phyloP scores from a whole-genome alignment of 371 early-diverging fungal genomes.

The Mucor plumbeus region DNA sequence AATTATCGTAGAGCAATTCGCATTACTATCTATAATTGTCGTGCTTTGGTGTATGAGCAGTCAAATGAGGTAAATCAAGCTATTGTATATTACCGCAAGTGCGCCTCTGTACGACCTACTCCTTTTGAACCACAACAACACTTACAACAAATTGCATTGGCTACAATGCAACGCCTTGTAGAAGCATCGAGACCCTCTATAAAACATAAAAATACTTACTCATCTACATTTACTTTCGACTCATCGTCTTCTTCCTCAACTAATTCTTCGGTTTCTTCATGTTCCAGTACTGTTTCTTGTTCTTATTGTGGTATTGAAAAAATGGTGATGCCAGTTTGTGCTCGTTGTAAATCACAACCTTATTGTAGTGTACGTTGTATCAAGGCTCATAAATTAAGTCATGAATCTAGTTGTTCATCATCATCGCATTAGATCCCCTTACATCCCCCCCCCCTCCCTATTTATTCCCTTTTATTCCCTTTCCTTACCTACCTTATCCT shows the following conservation, averaged over 20 bases:
- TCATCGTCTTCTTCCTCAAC: slow-evolving; percentile 14
- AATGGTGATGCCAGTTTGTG: slow-evolving; percentile 29
- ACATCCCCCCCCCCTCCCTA: background rate
- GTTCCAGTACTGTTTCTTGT: slow-evolving; percentile 2
- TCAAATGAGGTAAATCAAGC: slow-evolving; percentile 34
- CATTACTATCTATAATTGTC: slow-evolving; percentile 47
- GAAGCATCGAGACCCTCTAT: slow-evolving; percentile 9
- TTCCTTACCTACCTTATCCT: background rate
- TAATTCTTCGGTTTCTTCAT: slow-evolving; percentile 10
- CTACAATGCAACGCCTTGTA: slow-evolving; percentile 21
- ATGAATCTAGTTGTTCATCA: slow-evolving; percentile 14
- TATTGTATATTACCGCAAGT: slow-evolving; percentile 34
- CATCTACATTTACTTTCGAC: slow-evolving; percentile 14
- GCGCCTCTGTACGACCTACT: slow-evolving; percentile 33
- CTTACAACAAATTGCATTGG: slow-evolving; percentile 24
- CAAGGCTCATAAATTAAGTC: slow-evolving; percentile 24
- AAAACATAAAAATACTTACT: slow-evolving; percentile 11
- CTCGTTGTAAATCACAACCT: slow-evolving; percentile 27
- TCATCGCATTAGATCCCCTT: slow-evolving; percentile 1
- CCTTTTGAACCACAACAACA: slow-evolving; percentile 31
- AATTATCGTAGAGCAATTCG: slow-evolving; percentile 44
- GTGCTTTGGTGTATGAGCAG: slow-evolving; percentile 41
- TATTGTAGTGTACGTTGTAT: slow-evolving; percentile 34
- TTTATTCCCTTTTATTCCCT: background rate
- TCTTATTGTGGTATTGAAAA: slow-evolving; percentile 31